Percentiles rank a stretch among this genome's conserved stretches.
Conservation (phyloP, 345 rosid genomes). For the Bruguiera parviflora region DNA sequence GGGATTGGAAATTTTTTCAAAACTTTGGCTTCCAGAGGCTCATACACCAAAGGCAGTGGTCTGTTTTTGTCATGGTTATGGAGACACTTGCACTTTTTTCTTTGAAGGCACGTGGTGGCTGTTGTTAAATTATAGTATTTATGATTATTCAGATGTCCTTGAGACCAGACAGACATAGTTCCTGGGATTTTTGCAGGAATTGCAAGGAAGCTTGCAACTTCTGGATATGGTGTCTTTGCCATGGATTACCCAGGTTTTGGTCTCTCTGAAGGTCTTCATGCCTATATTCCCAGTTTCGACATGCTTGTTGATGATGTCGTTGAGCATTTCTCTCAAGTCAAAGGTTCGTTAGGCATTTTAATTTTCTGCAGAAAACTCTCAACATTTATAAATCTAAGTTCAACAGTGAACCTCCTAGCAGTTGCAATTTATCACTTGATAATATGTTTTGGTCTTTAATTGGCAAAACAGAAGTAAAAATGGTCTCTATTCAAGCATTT, state of each 20-base stretch:
- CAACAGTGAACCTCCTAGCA: not conserved
- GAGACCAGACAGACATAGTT: constrained; percentile 8
- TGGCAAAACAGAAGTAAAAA: not conserved
- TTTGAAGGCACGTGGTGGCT: constrained; percentile 63
- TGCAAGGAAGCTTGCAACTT: constrained; percentile 78
- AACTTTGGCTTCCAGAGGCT: constrained; percentile 76
- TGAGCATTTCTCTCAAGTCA: constrained; percentile 72
- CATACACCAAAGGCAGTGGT: constrained; percentile 65
- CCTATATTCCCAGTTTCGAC: constrained; percentile 78
- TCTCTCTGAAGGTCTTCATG: constrained; percentile 88
- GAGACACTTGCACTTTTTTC: constrained; percentile 96
- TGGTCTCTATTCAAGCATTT: not conserved
- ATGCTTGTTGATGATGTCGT: constrained; percentile 73
- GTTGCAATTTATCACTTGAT: not conserved
- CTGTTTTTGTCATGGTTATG: constrained; percentile 94
- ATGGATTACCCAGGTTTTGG: constrained; percentile 98
- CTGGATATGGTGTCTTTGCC: constrained; percentile 84
- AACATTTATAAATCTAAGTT: too few species aligned
- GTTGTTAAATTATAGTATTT: constrained; percentile 10
- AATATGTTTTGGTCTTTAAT: not conserved
- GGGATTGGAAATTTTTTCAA: constrained; percentile 81
- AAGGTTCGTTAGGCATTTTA: constrained; percentile 45
- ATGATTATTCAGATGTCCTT: constrained; percentile 15
- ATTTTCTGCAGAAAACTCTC: not conserved
- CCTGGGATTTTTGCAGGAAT: constrained; percentile 47